Base-by-base conservation (phyloP, 257 asterid genomes). In the Eucommia ulmoides region DNA sequence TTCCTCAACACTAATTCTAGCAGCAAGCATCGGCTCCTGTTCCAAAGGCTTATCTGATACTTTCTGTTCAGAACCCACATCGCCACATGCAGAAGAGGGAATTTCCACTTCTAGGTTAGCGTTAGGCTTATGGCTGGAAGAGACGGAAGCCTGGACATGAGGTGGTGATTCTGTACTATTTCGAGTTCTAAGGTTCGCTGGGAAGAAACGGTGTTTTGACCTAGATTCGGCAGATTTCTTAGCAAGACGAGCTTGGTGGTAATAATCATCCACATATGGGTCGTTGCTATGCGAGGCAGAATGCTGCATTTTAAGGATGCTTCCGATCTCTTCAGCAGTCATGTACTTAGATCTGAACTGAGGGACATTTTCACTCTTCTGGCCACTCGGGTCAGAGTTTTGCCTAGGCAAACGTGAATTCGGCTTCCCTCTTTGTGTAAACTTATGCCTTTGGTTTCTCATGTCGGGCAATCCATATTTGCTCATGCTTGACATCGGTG, bases 1-100 rank as follows among this genome's bases (percentile, higher is more conserved):
- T 64, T 89, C 96, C 72, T 89, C 98, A 53, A 89, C 79, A 55
- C 83, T 63, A 60, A 81, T 88, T 72, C 98, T 77, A 45, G 96
- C 98, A 18, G 94, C 98, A 59, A 89, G 96, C 91, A 89, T 74
- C 9, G 98, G 98, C 67, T 89, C 98, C 71, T 83, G 93, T 29
- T 89, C 98, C 70, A 89, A 65, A 54, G 96, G 96, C 80, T 83
- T 85, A 74, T 82, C 84, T 20, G 60, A 50, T 25, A 66, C 23
- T 68, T 77, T 77, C 21, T 74, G 75, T 24, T 83, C 94, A 24
- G 59, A 50, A 41, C 57, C 66, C 63, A 65, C 68, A 51, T 49
- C 60, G 42, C 56, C 59, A n/a, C n/a, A n/a, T 16, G 81, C 61
- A 42, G 94, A 74, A 53, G 65, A 78, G 19, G 87, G 72, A 33